Evolutionary conservation across 2,329 filamentous ascomycete species (phyloP).

Genomic region (Fusarium nurragi): DNA sequence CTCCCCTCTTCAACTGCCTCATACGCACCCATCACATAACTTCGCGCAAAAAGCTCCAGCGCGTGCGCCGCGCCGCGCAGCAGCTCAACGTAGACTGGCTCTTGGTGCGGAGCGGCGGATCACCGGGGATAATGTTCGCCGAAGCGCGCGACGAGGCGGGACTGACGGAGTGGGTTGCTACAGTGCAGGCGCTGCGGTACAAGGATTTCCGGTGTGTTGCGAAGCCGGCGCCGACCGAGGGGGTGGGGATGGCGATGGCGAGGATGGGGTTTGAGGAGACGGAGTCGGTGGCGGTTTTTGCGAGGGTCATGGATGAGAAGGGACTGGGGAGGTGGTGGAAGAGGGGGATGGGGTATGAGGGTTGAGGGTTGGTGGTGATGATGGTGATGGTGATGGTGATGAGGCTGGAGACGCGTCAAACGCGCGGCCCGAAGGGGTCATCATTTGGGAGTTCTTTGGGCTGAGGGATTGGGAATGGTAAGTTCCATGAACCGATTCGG

Average conservation of each 20-base stretch:
- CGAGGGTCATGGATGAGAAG: slow-evolving; percentile 65
- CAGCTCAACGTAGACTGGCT: slow-evolving; percentile 67
- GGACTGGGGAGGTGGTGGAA: slow-evolving; percentile 74
- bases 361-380: neutral
- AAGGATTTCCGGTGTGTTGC: slow-evolving; percentile 76
- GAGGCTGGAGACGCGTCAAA: slow-evolving; percentile 8
- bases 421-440: slow-evolving; percentile 19
- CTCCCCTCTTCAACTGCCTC: slow-evolving; percentile 51
- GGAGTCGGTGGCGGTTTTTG: slow-evolving; percentile 72
- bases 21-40: slow-evolving; percentile 86
- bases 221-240: slow-evolving; percentile 40
- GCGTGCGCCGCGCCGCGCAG: slow-evolving; percentile 70
- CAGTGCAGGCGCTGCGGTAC: slow-evolving; percentile 72
- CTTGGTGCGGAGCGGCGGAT: slow-evolving; percentile 72
- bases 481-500: neutral
- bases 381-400: no score
- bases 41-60: slow-evolving; percentile 74
- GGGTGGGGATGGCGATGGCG: neutral
- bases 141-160: slow-evolving; percentile 64
- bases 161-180: slow-evolving; percentile 70
- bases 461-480: neutral
- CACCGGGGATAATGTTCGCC: slow-evolving; percentile 82
- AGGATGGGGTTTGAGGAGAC: slow-evolving; percentile 62
- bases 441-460: neutral
- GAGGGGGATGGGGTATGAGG: slow-evolving; percentile 68